phyloP scores from a whole-genome alignment of 345 rosid genomes.

The Excoecaria cochinchinensis region DNA sequence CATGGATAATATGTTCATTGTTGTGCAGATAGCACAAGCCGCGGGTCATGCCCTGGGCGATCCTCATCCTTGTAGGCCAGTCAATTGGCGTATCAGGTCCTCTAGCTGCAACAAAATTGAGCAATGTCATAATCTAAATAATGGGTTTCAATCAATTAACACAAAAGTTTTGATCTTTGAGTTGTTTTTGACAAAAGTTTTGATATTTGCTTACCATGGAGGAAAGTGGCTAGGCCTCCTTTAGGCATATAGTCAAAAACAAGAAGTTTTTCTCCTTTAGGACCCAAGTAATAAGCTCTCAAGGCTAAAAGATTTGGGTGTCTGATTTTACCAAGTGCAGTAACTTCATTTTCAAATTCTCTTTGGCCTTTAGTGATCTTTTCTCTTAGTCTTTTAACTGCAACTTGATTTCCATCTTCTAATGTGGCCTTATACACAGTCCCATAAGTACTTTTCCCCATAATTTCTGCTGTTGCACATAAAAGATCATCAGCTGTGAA shows the following conservation, averaged over 20 bases:
- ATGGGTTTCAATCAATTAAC: not conserved
- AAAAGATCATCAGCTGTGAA: conserved; percentile 30
- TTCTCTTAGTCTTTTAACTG: conserved; percentile 62
- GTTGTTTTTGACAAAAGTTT: too few species aligned
- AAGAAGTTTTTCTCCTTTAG: conserved; percentile 94
- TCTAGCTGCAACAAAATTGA: conserved; percentile 52
- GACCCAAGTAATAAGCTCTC: conserved; percentile 88
- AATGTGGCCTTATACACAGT: conserved; percentile 30
- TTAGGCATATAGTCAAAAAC: conserved; percentile 88
- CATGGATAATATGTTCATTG: conserved; percentile 72
- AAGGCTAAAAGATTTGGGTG: conserved; percentile 75
- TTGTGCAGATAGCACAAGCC: conserved; percentile 77
- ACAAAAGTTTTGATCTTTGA: not conserved
- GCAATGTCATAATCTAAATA: not conserved
- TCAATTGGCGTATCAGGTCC: conserved; percentile 72
- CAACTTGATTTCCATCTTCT: conserved; percentile 31
- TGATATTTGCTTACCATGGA: conserved; percentile 58
- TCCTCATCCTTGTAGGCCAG: conserved; percentile 85
- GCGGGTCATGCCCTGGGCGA: conserved; percentile 58
- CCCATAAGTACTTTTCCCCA: conserved; percentile 31
- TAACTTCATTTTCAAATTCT: conserved; percentile 80
- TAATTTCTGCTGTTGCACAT: conserved; percentile 28
- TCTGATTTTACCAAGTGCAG: conserved; percentile 68
- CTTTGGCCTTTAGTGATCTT: conserved; percentile 77
- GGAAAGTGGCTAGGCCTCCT: conserved; percentile 86